Conservation (phyloP, 306 rosid species). For the Vachellia collinsii region DNA sequence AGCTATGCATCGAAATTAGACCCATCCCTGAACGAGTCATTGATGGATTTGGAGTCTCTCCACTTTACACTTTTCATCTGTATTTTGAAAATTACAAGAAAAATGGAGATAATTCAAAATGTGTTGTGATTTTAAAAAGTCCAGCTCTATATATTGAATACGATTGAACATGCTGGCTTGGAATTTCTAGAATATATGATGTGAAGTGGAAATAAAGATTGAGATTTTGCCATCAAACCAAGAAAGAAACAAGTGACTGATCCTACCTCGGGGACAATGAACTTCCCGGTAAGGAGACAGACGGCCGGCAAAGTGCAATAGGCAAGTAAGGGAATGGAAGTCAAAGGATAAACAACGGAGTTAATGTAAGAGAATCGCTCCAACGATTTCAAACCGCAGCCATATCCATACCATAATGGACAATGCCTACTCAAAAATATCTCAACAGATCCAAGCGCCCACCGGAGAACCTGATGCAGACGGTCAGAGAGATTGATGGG, state of each 20-base stretch:
- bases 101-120: neutral
- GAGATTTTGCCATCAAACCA: neutral
- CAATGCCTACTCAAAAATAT: constrained; percentile 83
- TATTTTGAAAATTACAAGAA: neutral
- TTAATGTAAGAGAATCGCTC: constrained; percentile 93
- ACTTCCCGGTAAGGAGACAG: constrained; percentile 90
- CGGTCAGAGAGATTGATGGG: constrained; percentile 91
- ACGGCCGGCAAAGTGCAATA: constrained; percentile 89
- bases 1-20: constrained; percentile 9
- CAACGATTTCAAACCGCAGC: constrained; percentile 82
- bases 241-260: neutral
- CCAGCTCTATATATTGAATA: neutral
- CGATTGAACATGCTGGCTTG: neutral
- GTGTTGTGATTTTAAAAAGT: neutral
- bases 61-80: neutral
- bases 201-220: neutral
- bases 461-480: constrained; percentile 88
- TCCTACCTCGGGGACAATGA: constrained; percentile 85
- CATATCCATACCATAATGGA: constrained; percentile 93
- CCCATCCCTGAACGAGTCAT: neutral
- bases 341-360: constrained; percentile 89
- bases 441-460: constrained; percentile 97
- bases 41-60: neutral
- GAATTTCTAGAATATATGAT: too few relatives aligned
- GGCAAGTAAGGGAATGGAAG: constrained; percentile 78